Evolutionary conservation across 495 filamentous ascomycete species (phyloP).

Genomic region (Daldinia loculata): DNA sequence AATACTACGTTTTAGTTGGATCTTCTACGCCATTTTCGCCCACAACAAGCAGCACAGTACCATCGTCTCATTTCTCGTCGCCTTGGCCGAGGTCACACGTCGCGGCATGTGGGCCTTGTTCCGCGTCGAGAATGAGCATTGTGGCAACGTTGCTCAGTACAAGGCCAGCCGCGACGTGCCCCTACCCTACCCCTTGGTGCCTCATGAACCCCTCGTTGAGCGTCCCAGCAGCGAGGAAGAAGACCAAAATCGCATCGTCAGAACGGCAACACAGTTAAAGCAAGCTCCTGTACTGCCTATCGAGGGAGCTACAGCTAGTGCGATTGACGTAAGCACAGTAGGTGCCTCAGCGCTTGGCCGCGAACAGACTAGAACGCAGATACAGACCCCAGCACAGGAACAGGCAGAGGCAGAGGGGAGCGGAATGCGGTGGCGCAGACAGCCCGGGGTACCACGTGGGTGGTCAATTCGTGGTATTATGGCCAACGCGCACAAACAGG

Average conservation of each 20-base stretch:
- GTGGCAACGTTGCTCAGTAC: constrained; percentile 84
- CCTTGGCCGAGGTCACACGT: constrained; percentile 78
- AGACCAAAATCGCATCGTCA: neutral
- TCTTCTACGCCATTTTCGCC: constrained; percentile 88
- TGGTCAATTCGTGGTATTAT: constrained; percentile 67
- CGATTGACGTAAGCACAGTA: constrained; percentile 20
- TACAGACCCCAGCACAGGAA: constrained; percentile 16
- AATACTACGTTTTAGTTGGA: constrained; percentile 93
- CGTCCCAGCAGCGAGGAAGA: constrained; percentile 43
- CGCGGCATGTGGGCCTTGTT: constrained; percentile 91
- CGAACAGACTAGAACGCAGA: constrained; percentile 17
- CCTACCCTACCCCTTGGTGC: constrained; percentile 73
- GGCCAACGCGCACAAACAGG: constrained; percentile 80
- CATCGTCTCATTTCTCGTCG: constrained; percentile 76
- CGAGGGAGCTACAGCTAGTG: constrained; percentile 25
- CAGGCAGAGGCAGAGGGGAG: constrained; percentile 38
- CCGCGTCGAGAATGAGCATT: constrained; percentile 97
- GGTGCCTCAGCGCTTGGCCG: constrained; percentile 30
- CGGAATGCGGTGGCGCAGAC: constrained; percentile 50
- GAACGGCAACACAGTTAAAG: constrained; percentile 5
- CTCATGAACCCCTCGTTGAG: constrained; percentile 46
- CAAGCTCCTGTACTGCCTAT: constrained; percentile 7
- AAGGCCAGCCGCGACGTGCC: constrained; percentile 83
- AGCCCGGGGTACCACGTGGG: constrained; percentile 48
- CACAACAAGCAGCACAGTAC: constrained; percentile 82